Evolutionary conservation across 345 rosid genomes (phyloP), one percentile per base, ranked within the genome.

Genomic region (Brassica napus): DNA sequence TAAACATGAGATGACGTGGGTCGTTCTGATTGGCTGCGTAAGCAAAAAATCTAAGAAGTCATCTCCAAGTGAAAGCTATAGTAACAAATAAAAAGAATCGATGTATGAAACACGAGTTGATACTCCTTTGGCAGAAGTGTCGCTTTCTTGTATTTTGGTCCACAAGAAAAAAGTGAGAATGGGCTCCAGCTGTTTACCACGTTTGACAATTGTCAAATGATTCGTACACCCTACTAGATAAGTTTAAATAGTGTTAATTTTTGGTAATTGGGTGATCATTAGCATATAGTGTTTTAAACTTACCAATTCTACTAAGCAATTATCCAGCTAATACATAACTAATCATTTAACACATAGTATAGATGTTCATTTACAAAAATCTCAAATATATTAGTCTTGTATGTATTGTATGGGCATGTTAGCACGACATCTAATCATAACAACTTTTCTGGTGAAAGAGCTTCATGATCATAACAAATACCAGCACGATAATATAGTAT

Each of bases 151-250:
- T 52, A 79, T 15, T 72, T 66, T 73, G 74, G 55, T 73, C 69
- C 77, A 79, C 78, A 67, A 5, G 8, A 47, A 49, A 49, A 49
- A 49, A n/a, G 15, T 30, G 62, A 21, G 69, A 75, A 75, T 75
- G 80, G 83, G 83, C 77, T 81, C 80, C 83, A 81, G 83, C 83
- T 81, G 80, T 81, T 58, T 75, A 65, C 58, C 76, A 80, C 79
- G 57, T 71, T 70, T 70, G 76, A 75, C 83, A 80, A 75, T 65
- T 80, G 80, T 75, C 83, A 65, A 75, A 71, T 71, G 32, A 70
- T 75, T 81, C 79, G 47, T 23, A 65, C 73, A 68, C 42, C 26
- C 24, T 54, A 54, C 1, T 54, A 5, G 18, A 49, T 49, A 49
- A 14, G 57, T 14, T 49, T 49, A 49, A 49, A 14, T 49, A 49